phyloP scores from a whole-genome alignment of 2,329 filamentous ascomycete genomes.

The Clarireedia homoeocarpa region DNA sequence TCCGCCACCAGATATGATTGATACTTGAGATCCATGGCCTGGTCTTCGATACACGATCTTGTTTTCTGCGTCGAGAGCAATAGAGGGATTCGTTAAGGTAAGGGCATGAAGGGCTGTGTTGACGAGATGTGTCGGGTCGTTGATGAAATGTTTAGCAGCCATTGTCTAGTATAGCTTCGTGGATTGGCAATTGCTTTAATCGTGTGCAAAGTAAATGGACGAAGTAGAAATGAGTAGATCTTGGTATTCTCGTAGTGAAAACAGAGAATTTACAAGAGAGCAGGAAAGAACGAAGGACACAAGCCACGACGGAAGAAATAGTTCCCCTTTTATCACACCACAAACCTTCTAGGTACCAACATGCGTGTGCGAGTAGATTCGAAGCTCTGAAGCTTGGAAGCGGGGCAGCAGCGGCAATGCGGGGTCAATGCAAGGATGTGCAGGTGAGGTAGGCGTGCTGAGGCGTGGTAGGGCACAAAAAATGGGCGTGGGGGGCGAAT shows the following conservation, averaged over 20 bases:
- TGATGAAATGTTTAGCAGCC: conserved; percentile 79
- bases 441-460: background rate
- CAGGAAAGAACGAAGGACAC: background rate
- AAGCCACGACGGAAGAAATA: background rate
- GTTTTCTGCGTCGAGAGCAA: conserved; percentile 69
- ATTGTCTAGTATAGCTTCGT: conserved; percentile 25
- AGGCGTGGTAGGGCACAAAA: background rate
- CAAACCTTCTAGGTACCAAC: background rate
- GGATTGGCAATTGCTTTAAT: background rate
- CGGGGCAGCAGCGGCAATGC: background rate
- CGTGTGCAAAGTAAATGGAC: background rate
- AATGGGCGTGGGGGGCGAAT: background rate
- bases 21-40: conserved; percentile 53
- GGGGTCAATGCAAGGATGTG: too few species aligned
- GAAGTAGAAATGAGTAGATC: background rate
- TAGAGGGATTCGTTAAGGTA: conserved; percentile 75
- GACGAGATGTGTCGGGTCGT: conserved; percentile 74
- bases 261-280: background rate
- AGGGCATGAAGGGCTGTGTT: conserved; percentile 66
- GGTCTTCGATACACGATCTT: conserved; percentile 78
- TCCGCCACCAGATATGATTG: conserved; percentile 80
- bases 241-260: background rate
- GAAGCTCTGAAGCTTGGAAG: background rate
- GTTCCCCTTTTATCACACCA: background rate
- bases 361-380: too few species aligned